Base-by-base conservation (phyloP, 225 moss, liverwort and hornwort species). In the Pseudisothecium myosuroides region DNA sequence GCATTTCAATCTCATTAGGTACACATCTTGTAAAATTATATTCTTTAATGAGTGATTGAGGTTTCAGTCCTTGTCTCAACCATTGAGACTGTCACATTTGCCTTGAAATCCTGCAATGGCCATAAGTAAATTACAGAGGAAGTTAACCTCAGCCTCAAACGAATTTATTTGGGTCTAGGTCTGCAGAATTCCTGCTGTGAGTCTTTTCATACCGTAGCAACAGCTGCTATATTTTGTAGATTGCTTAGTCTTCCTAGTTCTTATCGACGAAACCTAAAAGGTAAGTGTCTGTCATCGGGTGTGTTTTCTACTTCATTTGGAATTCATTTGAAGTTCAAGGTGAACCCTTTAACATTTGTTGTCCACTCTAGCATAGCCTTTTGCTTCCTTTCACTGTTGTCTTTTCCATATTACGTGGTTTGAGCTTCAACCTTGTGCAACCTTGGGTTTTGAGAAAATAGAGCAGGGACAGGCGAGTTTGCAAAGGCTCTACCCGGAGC, bases 401-500 rank as follows among this genome's bases (percentile, higher is more conserved):
- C 87, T 73, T 82, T 81, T 82, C n/a, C 32, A 31, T 82, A 43
- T 84, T 82, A 80, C 17, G 19, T 63, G 47, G 66, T 71, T 7
- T 89, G 82, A 63, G 29, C 61, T 75, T 92, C 87, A 84, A 50
- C 84, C 71, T 89, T 89, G 78, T 89, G 17, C 16, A 88, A 61
- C 83, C 83, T 91, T 80, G 80, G 83, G 52, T 76, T 83, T 89
- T 88, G 83, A 67, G 83, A 86, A 43, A 91, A 43, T n/a, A 52
- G 83, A 87, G 92, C 89, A 67, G 88, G 76, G 32, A 85, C 67
- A 54, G 88, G 90, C 41, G 93, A 89, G 59, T 59, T 83, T 69
- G 65, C 60, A 45, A 94, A 93, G 77, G 93, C 92, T 82, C 91
- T 86, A 41, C 90, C 89, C 23, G 32, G 74, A 83, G 74, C 78